These are phyloP conservation scores for Rhypophila decipiens DNA, from an alignment of 495 filamentous ascomycete genomes.

Conservation along the genomic window DNA sequence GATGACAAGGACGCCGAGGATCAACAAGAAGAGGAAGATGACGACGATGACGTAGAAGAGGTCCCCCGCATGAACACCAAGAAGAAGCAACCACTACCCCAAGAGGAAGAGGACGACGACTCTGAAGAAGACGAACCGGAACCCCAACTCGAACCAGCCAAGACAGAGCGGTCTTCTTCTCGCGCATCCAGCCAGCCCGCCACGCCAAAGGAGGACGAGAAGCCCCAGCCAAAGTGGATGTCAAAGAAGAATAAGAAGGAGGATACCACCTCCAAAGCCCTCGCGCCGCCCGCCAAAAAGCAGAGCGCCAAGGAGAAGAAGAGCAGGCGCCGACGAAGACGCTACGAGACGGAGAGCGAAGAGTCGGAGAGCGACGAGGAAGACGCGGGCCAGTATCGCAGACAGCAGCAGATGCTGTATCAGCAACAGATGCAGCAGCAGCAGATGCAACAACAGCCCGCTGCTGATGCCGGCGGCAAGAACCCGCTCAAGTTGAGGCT, in stretches of 20 bases:
- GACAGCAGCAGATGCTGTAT: constrained; percentile 15
- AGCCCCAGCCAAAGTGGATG: constrained; percentile 31
- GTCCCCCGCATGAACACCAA: neutral
- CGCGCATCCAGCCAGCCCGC: constrained; percentile 24
- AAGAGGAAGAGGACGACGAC: constrained; percentile 16
- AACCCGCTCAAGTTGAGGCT: constrained; percentile 72
- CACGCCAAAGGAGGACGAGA: constrained; percentile 26
- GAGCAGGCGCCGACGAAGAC: constrained; percentile 2
- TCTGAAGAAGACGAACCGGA: constrained; percentile 10
- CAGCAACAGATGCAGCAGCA: constrained; percentile 18
- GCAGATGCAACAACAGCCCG: constrained; percentile 18
- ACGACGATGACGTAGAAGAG: constrained; percentile 5
- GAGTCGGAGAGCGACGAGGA: constrained; percentile 7
- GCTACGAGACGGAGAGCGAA: constrained; percentile 2
- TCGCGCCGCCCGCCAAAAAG: constrained; percentile 7
- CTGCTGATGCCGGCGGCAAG: constrained; percentile 45
- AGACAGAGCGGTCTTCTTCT: constrained; percentile 11
- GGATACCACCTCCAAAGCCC: constrained; percentile 9
- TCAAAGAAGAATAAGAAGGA: constrained; percentile 21
- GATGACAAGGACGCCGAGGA: neutral
- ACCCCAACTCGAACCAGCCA: neutral
- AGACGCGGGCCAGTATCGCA: constrained; percentile 13
- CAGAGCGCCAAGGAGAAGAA: constrained; percentile 10
- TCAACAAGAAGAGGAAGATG: constrained; percentile 2
- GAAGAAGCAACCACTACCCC: neutral